Conservation (phyloP, 345 rosid genomes). For the Populus pruinosa region DNA sequence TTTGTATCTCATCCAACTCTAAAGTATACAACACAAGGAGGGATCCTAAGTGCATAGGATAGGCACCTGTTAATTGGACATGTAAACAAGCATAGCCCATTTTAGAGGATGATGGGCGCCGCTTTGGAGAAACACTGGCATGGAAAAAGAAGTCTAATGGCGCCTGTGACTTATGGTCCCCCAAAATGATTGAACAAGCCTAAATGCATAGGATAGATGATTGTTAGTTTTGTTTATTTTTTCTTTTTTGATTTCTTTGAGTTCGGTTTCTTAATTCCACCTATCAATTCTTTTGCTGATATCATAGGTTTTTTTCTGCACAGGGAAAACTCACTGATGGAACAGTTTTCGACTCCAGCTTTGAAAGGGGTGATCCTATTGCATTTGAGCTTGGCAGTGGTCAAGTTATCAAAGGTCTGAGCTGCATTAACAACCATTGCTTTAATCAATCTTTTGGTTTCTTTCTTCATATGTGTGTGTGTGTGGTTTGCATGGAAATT, state of each 20-base stretch:
- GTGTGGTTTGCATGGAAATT: background rate
- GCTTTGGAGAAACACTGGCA: too few relatives aligned
- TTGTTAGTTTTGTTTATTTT: background rate
- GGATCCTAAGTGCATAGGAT: too few relatives aligned
- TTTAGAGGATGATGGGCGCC: too few relatives aligned
- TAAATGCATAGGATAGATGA: too few relatives aligned
- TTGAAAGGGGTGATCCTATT: conserved; percentile 94
- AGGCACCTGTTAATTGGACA: too few relatives aligned
- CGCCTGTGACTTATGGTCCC: too few relatives aligned
- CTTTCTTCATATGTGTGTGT: background rate
- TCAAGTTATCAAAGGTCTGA: conserved; percentile 87
- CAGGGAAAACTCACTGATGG: conserved; percentile 97
- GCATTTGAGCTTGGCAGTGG: conserved; percentile 94
- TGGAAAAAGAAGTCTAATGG: too few relatives aligned
- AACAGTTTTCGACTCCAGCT: conserved; percentile 92
- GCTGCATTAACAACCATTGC: background rate
- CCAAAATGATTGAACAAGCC: too few relatives aligned
- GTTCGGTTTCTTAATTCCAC: background rate
- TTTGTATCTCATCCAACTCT: too few relatives aligned
- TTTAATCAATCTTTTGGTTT: background rate
- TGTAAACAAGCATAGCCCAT: too few relatives aligned
- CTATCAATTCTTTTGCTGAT: too few relatives aligned
- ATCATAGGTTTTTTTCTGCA: background rate
- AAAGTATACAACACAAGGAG: too few relatives aligned
- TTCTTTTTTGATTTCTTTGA: background rate